A percentile compares a stretch with the other conserved stretches of the same genome.
phyloP scores from a whole-genome alignment of 179 eudicot species.

The Camellia oleifera region DNA sequence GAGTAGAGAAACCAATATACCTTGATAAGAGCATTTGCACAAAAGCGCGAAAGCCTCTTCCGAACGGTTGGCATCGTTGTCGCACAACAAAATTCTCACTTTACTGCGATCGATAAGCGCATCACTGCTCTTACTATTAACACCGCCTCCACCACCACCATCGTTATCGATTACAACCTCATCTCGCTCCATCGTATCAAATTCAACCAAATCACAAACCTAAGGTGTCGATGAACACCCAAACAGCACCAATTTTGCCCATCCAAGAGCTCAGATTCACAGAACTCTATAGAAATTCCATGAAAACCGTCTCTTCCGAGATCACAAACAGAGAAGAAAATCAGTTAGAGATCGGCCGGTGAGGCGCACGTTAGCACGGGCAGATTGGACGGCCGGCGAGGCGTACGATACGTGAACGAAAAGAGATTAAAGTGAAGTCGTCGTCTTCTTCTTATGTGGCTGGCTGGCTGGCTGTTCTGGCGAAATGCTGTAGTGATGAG shows the following conservation, averaged over 20 bases:
- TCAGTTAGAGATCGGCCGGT: not conserved
- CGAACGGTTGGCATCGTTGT: slow-evolving; percentile 59
- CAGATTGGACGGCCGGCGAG: too few relatives aligned
- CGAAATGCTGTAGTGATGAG: not conserved
- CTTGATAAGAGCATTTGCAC: slow-evolving; percentile 85
- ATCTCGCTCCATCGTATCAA: slow-evolving; percentile 43
- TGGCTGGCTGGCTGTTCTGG: not conserved
- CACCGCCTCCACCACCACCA: not conserved
- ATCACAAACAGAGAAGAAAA: too few relatives aligned
- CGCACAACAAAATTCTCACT: slow-evolving; percentile 83
- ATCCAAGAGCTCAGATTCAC: not conserved
- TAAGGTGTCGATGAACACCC: not conserved
- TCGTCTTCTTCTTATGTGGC: not conserved
- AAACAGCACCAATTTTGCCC: too few relatives aligned
- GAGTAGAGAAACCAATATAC: slow-evolving; percentile 29
- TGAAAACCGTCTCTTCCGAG: not conserved
- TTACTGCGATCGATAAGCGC: slow-evolving; percentile 82
- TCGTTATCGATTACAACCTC: slow-evolving; percentile 31
- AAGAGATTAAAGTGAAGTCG: not conserved
- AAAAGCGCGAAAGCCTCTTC: slow-evolving; percentile 62
- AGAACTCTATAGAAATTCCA: slow-evolving; percentile 21
- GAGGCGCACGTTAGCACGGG: too few relatives aligned
- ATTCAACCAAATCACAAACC: slow-evolving; percentile 13
- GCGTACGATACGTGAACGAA: too few relatives aligned
- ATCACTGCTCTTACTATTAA: slow-evolving; percentile 41